A percentile compares a stretch with the other conserved stretches of the same genome.
These are phyloP conservation scores for Sequoia sempervirens DNA, from an alignment of 75 land plant species.

Conservation along the genomic window DNA sequence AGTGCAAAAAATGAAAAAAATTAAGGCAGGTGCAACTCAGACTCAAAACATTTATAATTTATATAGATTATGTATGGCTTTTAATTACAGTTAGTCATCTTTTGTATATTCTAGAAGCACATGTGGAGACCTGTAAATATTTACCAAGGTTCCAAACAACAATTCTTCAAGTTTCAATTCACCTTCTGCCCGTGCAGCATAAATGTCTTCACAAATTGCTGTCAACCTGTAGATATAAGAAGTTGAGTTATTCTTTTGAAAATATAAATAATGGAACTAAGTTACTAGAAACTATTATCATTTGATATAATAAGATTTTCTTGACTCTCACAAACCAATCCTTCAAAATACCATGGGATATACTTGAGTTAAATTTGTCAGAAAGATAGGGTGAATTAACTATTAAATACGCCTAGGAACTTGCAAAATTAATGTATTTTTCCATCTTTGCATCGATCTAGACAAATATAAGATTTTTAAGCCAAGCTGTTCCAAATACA, in stretches of 20 bases:
- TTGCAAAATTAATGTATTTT: not conserved
- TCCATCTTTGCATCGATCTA: not conserved
- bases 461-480: not conserved
- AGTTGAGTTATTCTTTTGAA: not conserved
- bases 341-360: not conserved
- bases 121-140: conserved; percentile 95
- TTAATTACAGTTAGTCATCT: conserved; percentile 32
- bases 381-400: not conserved
- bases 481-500: too few relatives aligned
- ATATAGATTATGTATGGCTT: not conserved
- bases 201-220: conserved; percentile 95
- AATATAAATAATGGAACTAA: not conserved
- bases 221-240: conserved; percentile 56
- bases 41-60: not conserved
- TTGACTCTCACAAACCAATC: not conserved
- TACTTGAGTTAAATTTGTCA: not conserved
- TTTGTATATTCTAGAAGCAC: conserved; percentile 96
- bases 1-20: not conserved
- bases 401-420: not conserved
- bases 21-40: not conserved
- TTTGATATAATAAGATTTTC: not conserved
- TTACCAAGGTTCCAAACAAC: conserved; percentile 89
- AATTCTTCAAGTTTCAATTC: conserved; percentile 95
- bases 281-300: not conserved
- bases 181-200: conserved; percentile 97